Percentiles rank a stretch among this genome's conserved stretches.
Conservation (phyloP, 768 basidiomycete species). For the Gloeopeniophorella convolvens region DNA sequence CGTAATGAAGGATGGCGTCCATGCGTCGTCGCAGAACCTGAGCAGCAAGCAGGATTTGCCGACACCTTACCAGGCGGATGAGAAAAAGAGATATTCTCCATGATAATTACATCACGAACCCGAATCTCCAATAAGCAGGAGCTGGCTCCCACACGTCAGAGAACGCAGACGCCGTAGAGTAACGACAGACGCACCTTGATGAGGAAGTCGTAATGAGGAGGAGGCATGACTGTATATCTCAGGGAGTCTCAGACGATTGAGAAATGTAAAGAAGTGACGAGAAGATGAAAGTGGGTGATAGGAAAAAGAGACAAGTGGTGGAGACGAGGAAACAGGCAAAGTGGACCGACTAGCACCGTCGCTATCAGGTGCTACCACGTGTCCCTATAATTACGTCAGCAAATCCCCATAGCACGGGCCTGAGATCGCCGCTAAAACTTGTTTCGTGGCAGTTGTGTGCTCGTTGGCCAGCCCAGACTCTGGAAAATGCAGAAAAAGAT, state of each 20-base stretch:
- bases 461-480: no score
- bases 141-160: constrained; percentile 37
- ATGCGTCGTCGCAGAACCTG: constrained; percentile 98
- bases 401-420: no score
- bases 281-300: neutral
- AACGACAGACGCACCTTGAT: constrained; percentile 61
- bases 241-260: neutral
- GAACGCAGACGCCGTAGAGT: constrained; percentile 2
- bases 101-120: constrained; percentile 38
- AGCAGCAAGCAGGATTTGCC: constrained; percentile 95
- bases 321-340: neutral
- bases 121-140: constrained; percentile 94
- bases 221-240: constrained; percentile 48
- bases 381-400: constrained; percentile 3
- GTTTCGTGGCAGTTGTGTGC: no score
- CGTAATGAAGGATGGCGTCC: constrained; percentile 99
- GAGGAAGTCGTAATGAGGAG: constrained; percentile 95
- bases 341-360: neutral
- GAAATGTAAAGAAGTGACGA: neutral
- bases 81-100: neutral
- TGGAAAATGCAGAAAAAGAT: no score
- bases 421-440: no score
- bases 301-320: neutral
- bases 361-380: neutral
- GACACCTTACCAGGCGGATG: constrained; percentile 50